Evolutionary conservation across 2,329 filamentous ascomycete species (phyloP).

Genomic region (Paramyrothecium roridum): DNA sequence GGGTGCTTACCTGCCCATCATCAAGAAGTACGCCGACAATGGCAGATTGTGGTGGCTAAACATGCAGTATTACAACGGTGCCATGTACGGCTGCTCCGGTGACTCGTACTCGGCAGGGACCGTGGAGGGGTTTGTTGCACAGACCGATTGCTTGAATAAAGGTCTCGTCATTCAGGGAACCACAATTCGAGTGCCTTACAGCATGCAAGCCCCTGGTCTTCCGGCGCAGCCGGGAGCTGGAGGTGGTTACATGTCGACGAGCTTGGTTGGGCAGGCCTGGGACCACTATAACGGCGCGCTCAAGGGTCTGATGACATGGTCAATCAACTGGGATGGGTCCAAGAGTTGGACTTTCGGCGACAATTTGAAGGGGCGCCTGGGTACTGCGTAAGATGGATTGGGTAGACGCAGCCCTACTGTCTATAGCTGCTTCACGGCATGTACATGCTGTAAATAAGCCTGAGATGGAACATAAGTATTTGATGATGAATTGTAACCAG

Average conservation of each 20-base stretch:
- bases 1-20: conserved; percentile 32
- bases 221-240: conserved; percentile 29
- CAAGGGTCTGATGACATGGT: conserved; percentile 34
- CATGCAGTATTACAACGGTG: conserved; percentile 35
- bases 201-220: conserved; percentile 31
- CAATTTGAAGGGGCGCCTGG: conserved; percentile 17
- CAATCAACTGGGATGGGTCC: conserved; percentile 33
- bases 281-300: conserved; percentile 25
- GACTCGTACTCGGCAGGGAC: conserved; percentile 27
- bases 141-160: conserved; percentile 30
- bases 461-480: too few species aligned
- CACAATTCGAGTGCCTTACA: conserved; percentile 28
- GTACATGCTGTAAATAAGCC: too few species aligned
- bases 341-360: conserved; percentile 29
- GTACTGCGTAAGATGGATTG: not conserved
- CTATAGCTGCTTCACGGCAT: too few species aligned
- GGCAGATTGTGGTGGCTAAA: conserved; percentile 32
- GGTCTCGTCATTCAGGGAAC: conserved; percentile 25
- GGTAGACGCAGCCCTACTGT: too few species aligned
- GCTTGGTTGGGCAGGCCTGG: conserved; percentile 23
- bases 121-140: conserved; percentile 27
- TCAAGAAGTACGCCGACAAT: conserved; percentile 32
- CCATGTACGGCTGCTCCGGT: conserved; percentile 30
- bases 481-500: too few species aligned
- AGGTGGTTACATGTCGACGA: conserved; percentile 27